phyloP scores from a whole-genome alignment of 176 grass and related monocot genomes.

The Ensete glaucum region DNA sequence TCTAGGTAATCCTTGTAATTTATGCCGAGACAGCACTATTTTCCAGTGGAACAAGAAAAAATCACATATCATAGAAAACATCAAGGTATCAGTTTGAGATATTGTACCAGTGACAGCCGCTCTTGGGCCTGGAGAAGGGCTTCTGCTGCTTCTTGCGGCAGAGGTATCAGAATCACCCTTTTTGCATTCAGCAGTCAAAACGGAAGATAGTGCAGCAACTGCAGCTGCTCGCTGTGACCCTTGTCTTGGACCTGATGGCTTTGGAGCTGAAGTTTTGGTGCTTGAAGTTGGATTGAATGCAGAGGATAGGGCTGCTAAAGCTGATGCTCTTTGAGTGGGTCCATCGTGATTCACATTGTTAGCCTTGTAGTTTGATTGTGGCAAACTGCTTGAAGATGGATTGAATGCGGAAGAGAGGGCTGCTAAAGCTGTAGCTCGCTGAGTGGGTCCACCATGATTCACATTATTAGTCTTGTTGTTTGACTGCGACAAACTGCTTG shows the following conservation, averaged over 20 bases:
- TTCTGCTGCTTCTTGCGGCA: conserved; percentile 36
- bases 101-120: conserved; percentile 30
- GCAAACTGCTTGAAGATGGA: not conserved
- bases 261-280: conserved; percentile 32
- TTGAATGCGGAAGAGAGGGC: conserved; percentile 7
- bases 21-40: not conserved
- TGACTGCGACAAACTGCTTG: conserved; percentile 1
- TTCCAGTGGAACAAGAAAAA: not conserved
- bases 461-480: not conserved
- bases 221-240: conserved; percentile 94
- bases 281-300: conserved; percentile 36
- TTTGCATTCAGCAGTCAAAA: conserved; percentile 72
- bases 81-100: not conserved
- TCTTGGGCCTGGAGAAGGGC: conserved; percentile 26
- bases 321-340: conserved; percentile 17
- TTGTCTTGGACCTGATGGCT: conserved; percentile 52
- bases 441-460: conserved; percentile 5
- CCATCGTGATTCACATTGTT: conserved; percentile 2
- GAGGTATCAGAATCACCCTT: conserved; percentile 57
- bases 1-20: too few species aligned
- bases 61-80: not conserved
- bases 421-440: conserved; percentile 5
- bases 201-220: conserved; percentile 73
- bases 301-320: conserved; percentile 14
- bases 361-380: conserved; percentile 38